Percentiles rank a stretch among this genome's conserved stretches.
Conservation (phyloP, 805 yeast genomes). For the Sugiyamaella floridensis region DNA sequence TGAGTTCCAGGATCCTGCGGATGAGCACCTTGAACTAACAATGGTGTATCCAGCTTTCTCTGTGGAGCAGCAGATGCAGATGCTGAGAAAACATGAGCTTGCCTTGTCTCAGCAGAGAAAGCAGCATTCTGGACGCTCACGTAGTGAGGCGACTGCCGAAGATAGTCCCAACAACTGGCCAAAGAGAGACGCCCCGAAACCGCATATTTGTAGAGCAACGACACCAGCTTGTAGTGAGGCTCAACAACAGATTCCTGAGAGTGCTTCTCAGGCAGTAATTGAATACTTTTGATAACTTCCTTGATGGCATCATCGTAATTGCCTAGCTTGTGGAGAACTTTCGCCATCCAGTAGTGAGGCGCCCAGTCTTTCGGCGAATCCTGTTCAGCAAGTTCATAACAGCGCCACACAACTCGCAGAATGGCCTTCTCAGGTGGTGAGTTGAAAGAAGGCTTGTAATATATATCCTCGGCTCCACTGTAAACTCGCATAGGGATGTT, state of each 20-base stretch:
- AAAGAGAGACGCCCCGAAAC: constrained; percentile 22
- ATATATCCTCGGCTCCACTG: constrained; percentile 25
- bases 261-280: background rate
- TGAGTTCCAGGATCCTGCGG: too few species aligned
- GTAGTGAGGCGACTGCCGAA: background rate
- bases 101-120: background rate
- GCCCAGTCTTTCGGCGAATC: constrained; percentile 50
- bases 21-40: too few species aligned
- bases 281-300: constrained; percentile 12
- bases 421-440: constrained; percentile 12
- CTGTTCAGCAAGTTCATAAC: constrained; percentile 43
- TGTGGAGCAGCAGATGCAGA: too few species aligned
- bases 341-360: constrained; percentile 50
- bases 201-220: constrained; percentile 52
- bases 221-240: constrained; percentile 64
- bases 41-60: too few species aligned
- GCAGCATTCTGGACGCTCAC: background rate
- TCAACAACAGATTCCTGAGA: constrained; percentile 57
- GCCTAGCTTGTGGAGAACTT: constrained; percentile 47
- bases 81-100: too few species aligned
- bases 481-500: constrained; percentile 42
- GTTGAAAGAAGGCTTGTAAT: constrained; percentile 12
- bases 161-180: background rate
- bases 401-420: constrained; percentile 36
- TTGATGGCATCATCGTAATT: constrained; percentile 33